Conservation (phyloP, 73 alveolate genomes). For the Stentor roeselii region DNA sequence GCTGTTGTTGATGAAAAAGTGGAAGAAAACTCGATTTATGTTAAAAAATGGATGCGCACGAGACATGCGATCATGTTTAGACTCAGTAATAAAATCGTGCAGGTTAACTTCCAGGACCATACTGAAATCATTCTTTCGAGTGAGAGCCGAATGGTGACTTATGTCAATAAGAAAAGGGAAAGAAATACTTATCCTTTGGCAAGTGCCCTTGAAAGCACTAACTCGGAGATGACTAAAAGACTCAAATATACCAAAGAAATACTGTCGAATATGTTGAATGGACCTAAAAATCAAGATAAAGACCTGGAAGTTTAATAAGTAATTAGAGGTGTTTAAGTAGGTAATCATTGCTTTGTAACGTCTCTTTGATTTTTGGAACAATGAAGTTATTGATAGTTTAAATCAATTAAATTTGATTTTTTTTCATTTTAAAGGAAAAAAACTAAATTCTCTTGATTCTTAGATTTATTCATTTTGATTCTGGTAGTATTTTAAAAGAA, state of each 20-base stretch:
- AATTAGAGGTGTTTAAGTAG: too few species aligned
- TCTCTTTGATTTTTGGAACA: too few species aligned
- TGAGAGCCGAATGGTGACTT: constrained; percentile 90
- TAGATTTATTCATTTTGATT: too few species aligned
- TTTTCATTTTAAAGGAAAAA: too few species aligned
- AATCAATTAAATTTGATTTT: too few species aligned
- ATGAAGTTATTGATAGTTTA: too few species aligned
- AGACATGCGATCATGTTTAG: constrained; percentile 97
- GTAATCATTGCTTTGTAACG: too few species aligned
- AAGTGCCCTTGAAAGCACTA: constrained; percentile 85
- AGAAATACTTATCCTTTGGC: constrained; percentile 81
- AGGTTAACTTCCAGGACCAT: constrained; percentile 96
- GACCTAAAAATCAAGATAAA: not conserved
- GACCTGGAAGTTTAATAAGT: not conserved
- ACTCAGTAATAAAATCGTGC: constrained; percentile 92
- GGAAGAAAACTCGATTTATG: constrained; percentile 48
- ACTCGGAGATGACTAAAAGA: constrained; percentile 95
- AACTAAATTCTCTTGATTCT: too few species aligned
- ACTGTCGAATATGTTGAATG: constrained; percentile 62
- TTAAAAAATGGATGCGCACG: constrained; percentile 96
- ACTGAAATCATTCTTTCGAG: constrained; percentile 87
- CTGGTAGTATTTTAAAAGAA: too few species aligned
- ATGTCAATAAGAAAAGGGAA: constrained; percentile 97
- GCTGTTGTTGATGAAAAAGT: not conserved
- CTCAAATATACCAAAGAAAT: constrained; percentile 94